Evolutionary conservation across 2,329 filamentous ascomycete genomes (phyloP).

Genomic region (Bretziella fagacearum): DNA sequence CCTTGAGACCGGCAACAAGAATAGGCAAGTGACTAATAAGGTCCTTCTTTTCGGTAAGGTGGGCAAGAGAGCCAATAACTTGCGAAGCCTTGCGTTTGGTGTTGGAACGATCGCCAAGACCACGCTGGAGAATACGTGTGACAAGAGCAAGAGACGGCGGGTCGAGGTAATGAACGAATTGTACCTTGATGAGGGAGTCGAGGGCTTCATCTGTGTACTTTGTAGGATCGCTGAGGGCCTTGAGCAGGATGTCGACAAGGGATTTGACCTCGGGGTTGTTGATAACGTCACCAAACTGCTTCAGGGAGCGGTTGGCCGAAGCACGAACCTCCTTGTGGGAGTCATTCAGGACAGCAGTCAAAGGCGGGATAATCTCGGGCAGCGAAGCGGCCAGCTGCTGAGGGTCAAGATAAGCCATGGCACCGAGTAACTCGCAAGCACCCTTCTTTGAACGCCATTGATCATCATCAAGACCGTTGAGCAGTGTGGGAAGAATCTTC

Average conservation of each 20-base stretch:
- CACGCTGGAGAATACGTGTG: slow-evolving; percentile 86
- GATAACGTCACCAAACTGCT: slow-evolving; percentile 96
- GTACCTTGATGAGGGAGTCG: slow-evolving; percentile 91
- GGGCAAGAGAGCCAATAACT: slow-evolving; percentile 93
- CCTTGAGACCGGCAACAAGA: slow-evolving; percentile 72
- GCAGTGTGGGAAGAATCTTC: slow-evolving; percentile 75
- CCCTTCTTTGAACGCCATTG: slow-evolving; percentile 99
- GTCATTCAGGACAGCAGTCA: slow-evolving; percentile 88
- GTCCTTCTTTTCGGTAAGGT: slow-evolving; percentile 92
- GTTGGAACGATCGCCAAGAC: slow-evolving; percentile 73
- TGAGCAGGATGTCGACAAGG: slow-evolving; percentile 77
- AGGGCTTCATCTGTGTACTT: slow-evolving; percentile 93
- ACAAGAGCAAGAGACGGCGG: slow-evolving; percentile 88
- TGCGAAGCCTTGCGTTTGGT: slow-evolving; percentile 95
- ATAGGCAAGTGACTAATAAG: slow-evolving; percentile 81
- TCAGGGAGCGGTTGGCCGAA: slow-evolving; percentile 86
- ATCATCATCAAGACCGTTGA: slow-evolving; percentile 81
- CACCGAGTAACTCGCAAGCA: slow-evolving; percentile 86
- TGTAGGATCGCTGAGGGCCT: slow-evolving; percentile 91
- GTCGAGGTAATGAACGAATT: slow-evolving; percentile 96
- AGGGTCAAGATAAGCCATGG: slow-evolving; percentile 96
- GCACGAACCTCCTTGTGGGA: slow-evolving; percentile 92
- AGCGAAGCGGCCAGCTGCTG: slow-evolving; percentile 83
- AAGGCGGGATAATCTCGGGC: slow-evolving; percentile 88
- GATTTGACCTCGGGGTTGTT: slow-evolving; percentile 94